Evolutionary conservation across 805 yeast genomes (phyloP), one percentile per base, ranked within the genome.

Genomic region (Wickerhamomyces chambardii): DNA sequence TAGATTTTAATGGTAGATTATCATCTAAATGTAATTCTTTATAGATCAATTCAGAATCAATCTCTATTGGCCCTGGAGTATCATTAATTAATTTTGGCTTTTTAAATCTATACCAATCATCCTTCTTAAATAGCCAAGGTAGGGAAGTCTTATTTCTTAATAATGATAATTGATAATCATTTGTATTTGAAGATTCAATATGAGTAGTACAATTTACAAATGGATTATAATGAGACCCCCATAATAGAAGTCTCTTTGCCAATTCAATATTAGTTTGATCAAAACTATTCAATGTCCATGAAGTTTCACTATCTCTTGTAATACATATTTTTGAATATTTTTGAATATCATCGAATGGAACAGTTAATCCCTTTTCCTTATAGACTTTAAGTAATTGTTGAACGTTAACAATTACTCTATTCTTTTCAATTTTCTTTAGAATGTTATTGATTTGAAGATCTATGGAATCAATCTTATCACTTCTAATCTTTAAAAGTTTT

Each of bases 161-260:
- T 21, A 7, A 8, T 7, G 24, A 7, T 8, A 21, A 10, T 10
- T 8, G 10, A 7, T 8, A 21, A 21, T 10, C 24, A 21, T n/a
- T n/a, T n/a, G 24, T 21, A 21, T 21, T 10, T 7, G 10, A 8
- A 8, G 24, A 8, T 2, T 40, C 11, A 15, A 37, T 10, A 17
- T 45, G 41, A 5, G 37, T 28, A 30, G 43, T 42, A 16, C 40
- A 16, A 15, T 32, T 34, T 7, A 36, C 35, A 38, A 47, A 49
- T 12, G 48, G 49, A 31, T 47, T 48, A 15, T 44, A 44, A 14
- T 50, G 49, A 27, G 50, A 35, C 2, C 50, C 38, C 55, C 56
- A 50, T 3, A 50, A 32, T 9, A 48, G 42, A 24, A 51, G 26
- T 40, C 52, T 40, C 37, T 42, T 51, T 1, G 51, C 49, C 19